Conservation (phyloP, 2,329 filamentous ascomycete species). For the Moelleriella libera region DNA sequence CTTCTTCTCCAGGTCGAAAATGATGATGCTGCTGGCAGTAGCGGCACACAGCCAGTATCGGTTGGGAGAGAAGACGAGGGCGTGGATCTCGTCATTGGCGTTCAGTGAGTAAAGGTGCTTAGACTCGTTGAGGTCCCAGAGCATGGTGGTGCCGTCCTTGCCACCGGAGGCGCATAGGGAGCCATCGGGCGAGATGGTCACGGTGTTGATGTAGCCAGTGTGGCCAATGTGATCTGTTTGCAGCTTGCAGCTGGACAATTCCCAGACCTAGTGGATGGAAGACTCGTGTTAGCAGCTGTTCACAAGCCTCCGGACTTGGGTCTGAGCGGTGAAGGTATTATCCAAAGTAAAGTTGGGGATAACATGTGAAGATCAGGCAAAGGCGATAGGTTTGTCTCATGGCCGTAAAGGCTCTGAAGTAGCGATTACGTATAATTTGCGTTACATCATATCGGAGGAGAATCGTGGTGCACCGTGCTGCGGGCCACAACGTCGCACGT, state of each 20-base stretch:
- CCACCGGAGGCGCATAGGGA: slow-evolving; percentile 98
- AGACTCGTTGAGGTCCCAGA: slow-evolving; percentile 99
- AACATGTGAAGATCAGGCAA: slow-evolving; percentile 52
- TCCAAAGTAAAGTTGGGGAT: not conserved
- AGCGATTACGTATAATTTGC: slow-evolving; percentile 97
- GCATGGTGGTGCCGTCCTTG: slow-evolving; percentile 99
- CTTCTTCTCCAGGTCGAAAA: slow-evolving; percentile 99
- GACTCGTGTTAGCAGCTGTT: not conserved
- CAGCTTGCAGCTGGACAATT: slow-evolving; percentile 97
- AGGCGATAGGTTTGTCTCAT: slow-evolving; percentile 96
- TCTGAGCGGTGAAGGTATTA: no score
- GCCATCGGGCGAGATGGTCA: slow-evolving; percentile 98
- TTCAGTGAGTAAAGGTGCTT: slow-evolving; percentile 99
- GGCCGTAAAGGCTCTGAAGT: slow-evolving; percentile 93
- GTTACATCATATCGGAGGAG: slow-evolving; percentile 61
- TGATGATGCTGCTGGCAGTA: slow-evolving; percentile 95
- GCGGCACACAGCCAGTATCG: slow-evolving; percentile 99
- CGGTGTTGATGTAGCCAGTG: slow-evolving; percentile 99
- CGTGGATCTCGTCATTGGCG: slow-evolving; percentile 99
- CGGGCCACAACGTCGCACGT: not conserved
- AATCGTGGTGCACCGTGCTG: no score
- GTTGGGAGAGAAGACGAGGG: slow-evolving; percentile 99
- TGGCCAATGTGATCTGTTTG: slow-evolving; percentile 99
- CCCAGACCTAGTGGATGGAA: slow-evolving; percentile 64
- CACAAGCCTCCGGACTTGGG: not conserved